A percentile compares a stretch with the other conserved stretches of the same genome.
Conservation (phyloP, 352 stramenopile species). For the Globisporangium mamillatum region DNA sequence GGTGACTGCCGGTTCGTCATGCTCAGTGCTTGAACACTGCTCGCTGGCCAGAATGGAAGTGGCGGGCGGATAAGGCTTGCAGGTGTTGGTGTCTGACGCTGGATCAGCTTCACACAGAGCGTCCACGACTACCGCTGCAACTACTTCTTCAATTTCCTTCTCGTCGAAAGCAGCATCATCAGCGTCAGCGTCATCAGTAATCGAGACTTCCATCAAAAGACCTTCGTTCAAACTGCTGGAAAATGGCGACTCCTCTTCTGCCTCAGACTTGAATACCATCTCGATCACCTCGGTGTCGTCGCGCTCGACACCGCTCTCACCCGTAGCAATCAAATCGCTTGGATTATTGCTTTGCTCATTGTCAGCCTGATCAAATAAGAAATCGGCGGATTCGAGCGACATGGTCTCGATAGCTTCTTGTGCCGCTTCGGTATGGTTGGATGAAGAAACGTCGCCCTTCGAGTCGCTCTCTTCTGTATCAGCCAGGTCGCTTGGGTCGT, state of each 20-base stretch:
- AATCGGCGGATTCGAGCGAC: background rate
- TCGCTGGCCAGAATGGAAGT: background rate
- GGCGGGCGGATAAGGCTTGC: background rate
- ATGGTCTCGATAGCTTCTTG: background rate
- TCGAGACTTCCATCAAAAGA: background rate
- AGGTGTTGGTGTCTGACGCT: background rate
- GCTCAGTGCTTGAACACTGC: background rate
- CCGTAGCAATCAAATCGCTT: background rate
- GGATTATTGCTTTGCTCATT: background rate
- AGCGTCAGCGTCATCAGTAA: background rate
- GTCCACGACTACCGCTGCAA: background rate
- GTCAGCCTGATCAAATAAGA: background rate
- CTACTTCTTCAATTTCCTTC: background rate
- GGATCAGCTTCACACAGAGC: background rate
- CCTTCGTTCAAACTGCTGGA: background rate
- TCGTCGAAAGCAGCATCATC: background rate
- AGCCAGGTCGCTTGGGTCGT: background rate
- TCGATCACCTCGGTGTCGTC: background rate
- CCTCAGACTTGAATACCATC: background rate
- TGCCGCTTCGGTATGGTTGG: background rate
- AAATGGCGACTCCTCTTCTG: background rate
- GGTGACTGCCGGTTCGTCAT: background rate
- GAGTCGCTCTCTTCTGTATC: background rate
- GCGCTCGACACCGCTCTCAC: background rate
- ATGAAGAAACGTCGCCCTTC: background rate